Evolutionary conservation across 805 yeast genomes (phyloP), one percentile per base, ranked within the genome.

Genomic region (Saturnispora sekii): DNA sequence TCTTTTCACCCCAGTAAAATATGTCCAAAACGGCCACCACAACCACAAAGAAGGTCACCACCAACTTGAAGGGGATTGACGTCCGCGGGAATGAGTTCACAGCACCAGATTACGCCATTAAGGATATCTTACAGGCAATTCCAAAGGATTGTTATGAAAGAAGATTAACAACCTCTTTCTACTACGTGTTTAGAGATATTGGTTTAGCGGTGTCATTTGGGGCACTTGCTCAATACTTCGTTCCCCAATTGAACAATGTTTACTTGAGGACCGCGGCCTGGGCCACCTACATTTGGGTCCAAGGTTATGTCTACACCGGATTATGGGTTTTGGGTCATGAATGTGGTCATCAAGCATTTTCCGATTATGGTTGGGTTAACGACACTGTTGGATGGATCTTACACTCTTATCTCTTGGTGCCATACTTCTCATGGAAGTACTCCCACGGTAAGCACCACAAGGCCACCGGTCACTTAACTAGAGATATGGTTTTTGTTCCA

Each of bases 341-440:
- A 65, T 85, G 95, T 70, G 95, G 95, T 49, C 95, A 85, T 63
- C 82, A 78, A 54, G 95, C 95, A 17, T 86, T 86, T 64, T 72
- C 82, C 34, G 84, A 81, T 56, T 79, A 78, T 59, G 78, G 77
- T 34, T 64, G 71, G 67, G 78, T 84, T 51, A 84, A 86, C 63
- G 90, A 86, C 63, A 64, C 76, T 34, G 82, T 81, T 38, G 95
- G 95, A 38, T 85, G 94, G 94, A 61, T 82, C 34, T 67, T 86
- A 51, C 95, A 85, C 67, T 81, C 90, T 15, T 77, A 74, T 59
- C 67, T 84, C 55, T 61, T 84, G 56, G 95, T 86, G 30, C 95
- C 95, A 39, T 85, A 81, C 68, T 84, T 84, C 62, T 81, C 93
- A 8, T 85, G 95, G 95, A 81, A 84, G 58, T 79, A 70, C 64